Conservation (phyloP, 2,329 filamentous ascomycete genomes). For the Aspergillus pseudoglaucus region DNA sequence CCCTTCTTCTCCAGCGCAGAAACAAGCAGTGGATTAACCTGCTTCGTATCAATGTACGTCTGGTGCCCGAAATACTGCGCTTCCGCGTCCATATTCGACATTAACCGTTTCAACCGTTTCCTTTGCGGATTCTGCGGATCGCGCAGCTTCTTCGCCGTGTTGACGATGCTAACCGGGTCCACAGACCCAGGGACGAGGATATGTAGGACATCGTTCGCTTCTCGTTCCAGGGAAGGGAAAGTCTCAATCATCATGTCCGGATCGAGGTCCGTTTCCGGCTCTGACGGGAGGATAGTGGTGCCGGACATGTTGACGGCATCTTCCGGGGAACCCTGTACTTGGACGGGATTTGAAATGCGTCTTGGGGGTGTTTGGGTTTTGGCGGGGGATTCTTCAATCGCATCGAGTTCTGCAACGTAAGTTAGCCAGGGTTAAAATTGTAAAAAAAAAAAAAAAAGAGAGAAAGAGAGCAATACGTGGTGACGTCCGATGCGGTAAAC, state of each 20-base stretch:
- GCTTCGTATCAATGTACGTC: conserved; percentile 31
- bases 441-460: neutral
- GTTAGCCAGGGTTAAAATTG: neutral
- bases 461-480: neutral
- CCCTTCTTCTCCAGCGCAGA: conserved; percentile 14
- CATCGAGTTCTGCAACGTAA: conserved; percentile 4
- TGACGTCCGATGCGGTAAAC: neutral
- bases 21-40: conserved; percentile 26
- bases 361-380: neutral
- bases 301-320: conserved; percentile 29
- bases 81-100: conserved; percentile 18
- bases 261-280: conserved; percentile 26
- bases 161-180: conserved; percentile 20
- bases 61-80: conserved; percentile 21
- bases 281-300: conserved; percentile 26
- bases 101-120: conserved; percentile 19
- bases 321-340: conserved; percentile 11
- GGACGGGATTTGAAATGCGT: neutral
- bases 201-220: conserved; percentile 29
- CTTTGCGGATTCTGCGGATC: conserved; percentile 21
- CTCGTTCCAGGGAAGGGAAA: conserved; percentile 32
- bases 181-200: conserved; percentile 26
- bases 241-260: conserved; percentile 31
- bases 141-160: conserved; percentile 24
- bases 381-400: conserved; percentile 9